phyloP scores from a whole-genome alignment of 2,329 filamentous ascomycete species.

The Aspergillus aculeatus region DNA sequence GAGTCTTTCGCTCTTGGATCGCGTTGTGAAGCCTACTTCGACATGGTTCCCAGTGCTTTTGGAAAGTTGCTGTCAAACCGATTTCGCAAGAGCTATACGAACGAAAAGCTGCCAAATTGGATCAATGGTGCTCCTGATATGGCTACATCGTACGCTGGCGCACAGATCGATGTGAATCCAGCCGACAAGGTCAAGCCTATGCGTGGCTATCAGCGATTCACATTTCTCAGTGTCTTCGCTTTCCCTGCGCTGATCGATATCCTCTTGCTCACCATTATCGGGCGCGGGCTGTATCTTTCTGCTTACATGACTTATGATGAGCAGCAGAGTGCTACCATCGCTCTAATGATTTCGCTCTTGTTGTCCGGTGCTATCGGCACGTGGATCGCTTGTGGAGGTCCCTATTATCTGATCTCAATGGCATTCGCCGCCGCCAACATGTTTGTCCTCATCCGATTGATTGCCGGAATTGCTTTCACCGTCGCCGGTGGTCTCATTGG shows the following conservation, averaged over 20 bases:
- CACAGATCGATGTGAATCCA: conserved; percentile 54
- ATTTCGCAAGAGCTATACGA: conserved; percentile 46
- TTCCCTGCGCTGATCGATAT: conserved; percentile 64
- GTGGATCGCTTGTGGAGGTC: conserved; percentile 63
- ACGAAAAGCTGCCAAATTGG: conserved; percentile 51
- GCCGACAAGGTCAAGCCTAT: conserved; percentile 45
- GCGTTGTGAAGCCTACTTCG: conserved; percentile 63
- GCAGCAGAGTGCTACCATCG: conserved; percentile 56
- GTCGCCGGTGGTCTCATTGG: conserved; percentile 55
- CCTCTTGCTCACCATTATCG: conserved; percentile 57
- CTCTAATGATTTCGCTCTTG: conserved; percentile 58
- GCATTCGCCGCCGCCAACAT: conserved; percentile 56
- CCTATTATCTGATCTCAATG: conserved; percentile 61
- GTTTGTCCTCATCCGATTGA: conserved; percentile 54
- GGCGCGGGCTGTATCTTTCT: conserved; percentile 61
- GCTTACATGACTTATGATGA: conserved; percentile 53
- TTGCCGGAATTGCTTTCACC: conserved; percentile 52
- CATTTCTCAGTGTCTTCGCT: conserved; percentile 61
- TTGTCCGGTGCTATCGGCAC: conserved; percentile 62
- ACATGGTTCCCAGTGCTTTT: conserved; percentile 51
- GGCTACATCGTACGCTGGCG: conserved; percentile 53
- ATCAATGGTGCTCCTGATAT: conserved; percentile 51
- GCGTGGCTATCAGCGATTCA: conserved; percentile 52
- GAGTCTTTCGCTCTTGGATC: conserved; percentile 64
- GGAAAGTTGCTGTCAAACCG: conserved; percentile 45